Evolutionary conservation across 306 rosid species (phyloP), one percentile per base, ranked within the genome.

Genomic region (Prosopis cineraria): DNA sequence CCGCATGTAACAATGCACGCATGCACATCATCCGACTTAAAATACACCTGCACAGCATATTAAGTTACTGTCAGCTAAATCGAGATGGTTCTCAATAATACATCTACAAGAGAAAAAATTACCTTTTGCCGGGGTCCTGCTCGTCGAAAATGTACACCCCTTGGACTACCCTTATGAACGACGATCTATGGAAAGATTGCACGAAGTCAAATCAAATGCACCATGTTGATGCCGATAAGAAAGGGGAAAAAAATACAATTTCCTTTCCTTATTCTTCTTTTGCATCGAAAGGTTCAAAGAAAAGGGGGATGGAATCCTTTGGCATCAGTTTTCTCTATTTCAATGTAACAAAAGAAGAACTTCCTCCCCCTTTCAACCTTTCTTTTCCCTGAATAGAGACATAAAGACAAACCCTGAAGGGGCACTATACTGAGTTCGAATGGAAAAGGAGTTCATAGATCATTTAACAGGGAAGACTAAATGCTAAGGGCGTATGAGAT

Each of bases 1-100:
- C 98, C 98, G 56, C 98, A 95, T 11, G 98, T 95, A 55, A 95
- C 98, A 50, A 92, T 87, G 81, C 96, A 92, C 31, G 98, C 98
- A 48, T 50, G 71, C 72, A 95, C 98, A 50, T 92, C 97, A 59
- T 92, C 98, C 13, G 96, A 63, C 19, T 89, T 90, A 70, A 95
- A 92, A 80, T 86, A 92, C 56, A 91, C 91, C 98, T 92, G 81
- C 75, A 63, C n/a, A 76, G 30, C 67, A 68, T 31, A 72, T 25
- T 24, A 29, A 39, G 33, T 33, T 34, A 9, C 55, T 16, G 0
- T 65, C 17, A 72, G 66, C 9, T 31, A 55, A 16, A 24, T 72
- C 31, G 1, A 36, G 55, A 24, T 24, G 48, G 27, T 39, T 40
- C n/a, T 25, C 27, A 2, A 56, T 50, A 66, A 48, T n/a, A 60